These are phyloP conservation scores for Saksenaea oblongispora DNA, from an alignment of 371 early-diverging fungal genomes.

Conservation along the genomic window DNA sequence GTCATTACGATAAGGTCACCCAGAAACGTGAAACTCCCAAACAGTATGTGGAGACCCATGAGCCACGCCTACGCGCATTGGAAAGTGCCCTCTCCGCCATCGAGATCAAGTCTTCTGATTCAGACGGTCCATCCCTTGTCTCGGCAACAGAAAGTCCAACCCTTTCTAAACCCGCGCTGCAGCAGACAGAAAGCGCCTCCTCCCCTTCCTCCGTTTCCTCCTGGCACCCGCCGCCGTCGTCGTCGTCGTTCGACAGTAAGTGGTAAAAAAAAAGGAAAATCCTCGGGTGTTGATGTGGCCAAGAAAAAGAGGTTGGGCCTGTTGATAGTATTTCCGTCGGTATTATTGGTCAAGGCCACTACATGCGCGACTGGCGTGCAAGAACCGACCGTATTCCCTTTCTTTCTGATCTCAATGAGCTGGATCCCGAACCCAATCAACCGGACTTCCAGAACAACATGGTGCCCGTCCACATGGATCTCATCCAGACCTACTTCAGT, in stretches of 20 bases:
- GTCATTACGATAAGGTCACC: constrained; percentile 43
- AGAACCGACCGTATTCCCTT: constrained; percentile 27
- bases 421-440: background rate
- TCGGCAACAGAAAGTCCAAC: background rate
- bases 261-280: background rate
- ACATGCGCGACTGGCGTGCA: constrained; percentile 5
- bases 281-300: background rate
- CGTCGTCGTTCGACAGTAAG: background rate
- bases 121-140: background rate
- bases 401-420: constrained; percentile 4
- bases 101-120: constrained; percentile 9
- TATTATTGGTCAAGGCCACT: constrained; percentile 6
- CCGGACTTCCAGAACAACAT: background rate
- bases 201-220: no score
- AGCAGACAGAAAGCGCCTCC: background rate
- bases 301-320: background rate
- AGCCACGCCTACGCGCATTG: constrained; percentile 36
- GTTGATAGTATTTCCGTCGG: constrained; percentile 3
- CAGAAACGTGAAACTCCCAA: constrained; percentile 46
- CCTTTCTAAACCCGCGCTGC: background rate
- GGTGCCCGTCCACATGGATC: constrained; percentile 13
- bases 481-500: constrained; percentile 45
- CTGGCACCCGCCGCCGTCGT: background rate
- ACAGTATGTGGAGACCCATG: constrained; percentile 47
- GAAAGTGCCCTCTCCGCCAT: constrained; percentile 31